Percentiles rank a stretch among this genome's conserved stretches.
Evolutionary conservation across 805 yeast species (phyloP).

Genomic region (Sugiyamaella mastotermitis): DNA sequence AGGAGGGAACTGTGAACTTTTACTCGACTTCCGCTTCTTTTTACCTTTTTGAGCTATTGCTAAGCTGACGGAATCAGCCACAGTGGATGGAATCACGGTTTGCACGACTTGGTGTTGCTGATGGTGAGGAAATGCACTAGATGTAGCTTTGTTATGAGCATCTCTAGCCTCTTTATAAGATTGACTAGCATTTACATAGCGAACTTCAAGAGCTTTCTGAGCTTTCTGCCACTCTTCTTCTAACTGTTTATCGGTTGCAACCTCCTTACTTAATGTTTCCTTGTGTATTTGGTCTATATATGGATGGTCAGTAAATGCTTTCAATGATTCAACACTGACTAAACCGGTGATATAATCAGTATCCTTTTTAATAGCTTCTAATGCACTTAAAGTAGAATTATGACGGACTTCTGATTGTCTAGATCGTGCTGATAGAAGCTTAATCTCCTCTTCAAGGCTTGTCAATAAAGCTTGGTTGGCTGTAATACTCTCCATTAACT

Average conservation of each 20-base stretch:
- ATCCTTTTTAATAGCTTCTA: slow-evolving; percentile 13
- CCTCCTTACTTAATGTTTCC: slow-evolving; percentile 14
- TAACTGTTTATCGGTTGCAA: slow-evolving; percentile 20
- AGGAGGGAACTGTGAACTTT: slow-evolving; percentile 2
- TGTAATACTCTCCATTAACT: slow-evolving; percentile 11
- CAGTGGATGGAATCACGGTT: slow-evolving; percentile 5
- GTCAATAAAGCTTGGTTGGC: slow-evolving; percentile 15
- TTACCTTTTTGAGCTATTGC: slow-evolving; percentile 9
- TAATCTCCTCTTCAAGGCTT: slow-evolving; percentile 17
- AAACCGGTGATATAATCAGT: slow-evolving; percentile 20
- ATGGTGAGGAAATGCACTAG: slow-evolving; percentile 10
- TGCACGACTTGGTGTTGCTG: neutral
- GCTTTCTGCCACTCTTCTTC: slow-evolving; percentile 33
- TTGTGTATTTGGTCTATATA: slow-evolving; percentile 11
- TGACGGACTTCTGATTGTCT: slow-evolving; percentile 12
- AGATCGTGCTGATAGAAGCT: slow-evolving; percentile 4
- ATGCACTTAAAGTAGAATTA: slow-evolving; percentile 9
- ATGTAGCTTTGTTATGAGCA: slow-evolving; percentile 14
- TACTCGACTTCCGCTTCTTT: slow-evolving; percentile 7
- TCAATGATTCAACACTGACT: slow-evolving; percentile 1
- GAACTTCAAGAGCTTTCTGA: slow-evolving; percentile 30
- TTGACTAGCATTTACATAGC: slow-evolving; percentile 31
- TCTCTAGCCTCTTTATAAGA: slow-evolving; percentile 28
- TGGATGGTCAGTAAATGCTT: slow-evolving; percentile 1
- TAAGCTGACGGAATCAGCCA: slow-evolving; percentile 1